phyloP scores from a whole-genome alignment of 768 basidiomycete genomes.

The Suillus clintonianus region DNA sequence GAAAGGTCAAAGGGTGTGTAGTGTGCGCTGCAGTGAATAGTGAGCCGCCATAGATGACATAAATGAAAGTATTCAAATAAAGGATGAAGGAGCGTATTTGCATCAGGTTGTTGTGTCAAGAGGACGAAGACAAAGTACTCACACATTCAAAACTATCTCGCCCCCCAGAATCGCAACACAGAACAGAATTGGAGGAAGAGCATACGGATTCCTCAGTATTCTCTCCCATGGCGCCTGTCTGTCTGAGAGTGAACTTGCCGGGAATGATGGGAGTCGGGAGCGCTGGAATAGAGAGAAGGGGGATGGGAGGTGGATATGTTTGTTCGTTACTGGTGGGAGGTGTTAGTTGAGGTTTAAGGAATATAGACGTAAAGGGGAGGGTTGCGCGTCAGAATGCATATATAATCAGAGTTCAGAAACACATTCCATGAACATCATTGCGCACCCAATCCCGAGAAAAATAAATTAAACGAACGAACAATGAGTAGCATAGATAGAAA shows the following conservation, averaged over 20 bases:
- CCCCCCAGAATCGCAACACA: slow-evolving; percentile 55
- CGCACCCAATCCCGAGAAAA: not conserved
- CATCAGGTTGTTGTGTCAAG: too few relatives aligned
- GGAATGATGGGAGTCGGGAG: not conserved
- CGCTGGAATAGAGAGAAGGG: not conserved
- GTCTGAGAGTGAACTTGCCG: not conserved
- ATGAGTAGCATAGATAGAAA: too few relatives aligned
- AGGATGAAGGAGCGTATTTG: too few relatives aligned
- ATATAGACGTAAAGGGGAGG: not conserved
- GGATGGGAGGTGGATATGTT: not conserved
- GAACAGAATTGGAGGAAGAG: slow-evolving; percentile 61
- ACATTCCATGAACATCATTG: not conserved
- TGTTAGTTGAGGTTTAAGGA: not conserved
- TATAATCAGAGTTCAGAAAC: not conserved
- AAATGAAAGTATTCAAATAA: too few relatives aligned
- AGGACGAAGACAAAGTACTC: too few relatives aligned
- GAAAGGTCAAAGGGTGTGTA: slow-evolving; percentile 81
- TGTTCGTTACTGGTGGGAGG: not conserved
- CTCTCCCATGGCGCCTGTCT: slow-evolving; percentile 12
- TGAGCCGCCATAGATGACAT: too few relatives aligned
- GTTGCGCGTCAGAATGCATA: not conserved
- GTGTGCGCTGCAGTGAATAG: slow-evolving; percentile 44
- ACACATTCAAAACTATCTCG: slow-evolving; percentile 58
- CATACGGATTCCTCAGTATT: slow-evolving; percentile 75
- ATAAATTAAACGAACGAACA: not conserved